Base-by-base conservation (phyloP, 495 filamentous ascomycete species). In the Xylaria flabelliformis region DNA sequence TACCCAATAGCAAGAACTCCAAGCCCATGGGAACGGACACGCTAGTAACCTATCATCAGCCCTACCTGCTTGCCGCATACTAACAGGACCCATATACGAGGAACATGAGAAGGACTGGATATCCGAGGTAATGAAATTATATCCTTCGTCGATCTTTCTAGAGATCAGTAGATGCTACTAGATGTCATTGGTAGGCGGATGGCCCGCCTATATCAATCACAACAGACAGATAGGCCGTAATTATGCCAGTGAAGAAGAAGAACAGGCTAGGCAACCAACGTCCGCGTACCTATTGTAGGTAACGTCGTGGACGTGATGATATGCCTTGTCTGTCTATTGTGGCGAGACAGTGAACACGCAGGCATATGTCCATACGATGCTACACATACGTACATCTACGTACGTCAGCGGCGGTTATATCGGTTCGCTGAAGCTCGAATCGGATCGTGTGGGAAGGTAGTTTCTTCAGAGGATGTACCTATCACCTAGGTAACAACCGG, bases 131-230 rank as follows among this genome's bases (percentile, higher is more conserved):
- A 50, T 34, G 50, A n/a, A 36, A 17, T 50, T 29, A 29, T 53
- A 13, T 15, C 5, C 32, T 26, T 32, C 19, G 32, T 21, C 4
- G 46, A 29, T 39, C 46, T 51, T 29, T 32, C 44, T 66, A 51
- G 64, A 32, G 46, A 24, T 4, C 6, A 44, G 6, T 7, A 67
- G n/a, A 51, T 21, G 26, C 8, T 55, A 7, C 21, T 24, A 12
- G 50, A 55, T 41, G 21, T 32, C 17, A 67, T 67, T 67, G 65
- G 65, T 21, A 67, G 12, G 65, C 65, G 65, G 65, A 67, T 67
- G 65, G 65, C 50, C 65, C 65, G 50, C 65, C 29, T 42, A 13
- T 4, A n/a, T n/a, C 4, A 13, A 10, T 5, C 12, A 21, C 19
- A 39, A n/a, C 12, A 32, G 13, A 61, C 26, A 17, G 34, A 41